Evolutionary conservation across 2,329 filamentous ascomycete genomes (phyloP).

Genomic region (Lachnellula subtilissima): DNA sequence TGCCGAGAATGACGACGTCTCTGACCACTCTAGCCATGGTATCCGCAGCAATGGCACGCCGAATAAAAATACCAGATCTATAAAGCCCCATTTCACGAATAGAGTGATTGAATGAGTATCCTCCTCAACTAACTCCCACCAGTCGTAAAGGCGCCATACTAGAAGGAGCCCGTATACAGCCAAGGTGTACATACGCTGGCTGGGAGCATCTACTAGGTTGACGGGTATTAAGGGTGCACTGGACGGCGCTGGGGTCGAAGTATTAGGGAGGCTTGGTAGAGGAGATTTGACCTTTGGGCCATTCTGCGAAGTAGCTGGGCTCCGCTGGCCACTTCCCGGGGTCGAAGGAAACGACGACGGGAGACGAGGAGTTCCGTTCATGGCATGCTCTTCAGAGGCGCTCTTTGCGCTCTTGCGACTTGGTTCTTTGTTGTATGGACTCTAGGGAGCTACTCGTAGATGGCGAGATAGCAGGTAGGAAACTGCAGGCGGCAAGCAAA

Average conservation of each 20-base stretch:
- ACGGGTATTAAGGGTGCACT: constrained; percentile 69
- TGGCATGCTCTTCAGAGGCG: constrained; percentile 37
- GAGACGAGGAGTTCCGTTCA: constrained; percentile 79
- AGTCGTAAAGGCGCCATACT: constrained; percentile 85
- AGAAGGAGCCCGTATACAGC: constrained; percentile 72
- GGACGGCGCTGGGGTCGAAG: constrained; percentile 13
- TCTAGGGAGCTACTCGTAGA: too few species aligned
- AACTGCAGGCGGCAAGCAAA: too few species aligned
- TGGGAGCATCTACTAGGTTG: constrained; percentile 78
- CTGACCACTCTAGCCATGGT: constrained; percentile 93
- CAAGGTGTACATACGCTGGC: constrained; percentile 81
- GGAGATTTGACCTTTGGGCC: constrained; percentile 17
- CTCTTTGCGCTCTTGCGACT: constrained; percentile 4
- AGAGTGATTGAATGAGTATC: constrained; percentile 83
- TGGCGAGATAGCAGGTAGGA: too few species aligned
- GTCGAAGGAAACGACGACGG: constrained; percentile 75
- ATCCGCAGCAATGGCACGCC: constrained; percentile 82
- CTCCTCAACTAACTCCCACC: constrained; percentile 70
- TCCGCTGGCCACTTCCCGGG: constrained; percentile 7
- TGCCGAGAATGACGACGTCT: constrained; percentile 56
- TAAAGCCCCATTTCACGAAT: constrained; percentile 87
- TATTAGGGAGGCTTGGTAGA: constrained; percentile 26
- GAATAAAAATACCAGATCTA: constrained; percentile 85
- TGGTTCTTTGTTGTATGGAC: neutral
- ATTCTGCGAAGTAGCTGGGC: constrained; percentile 28